Percentiles rank a stretch among this genome's conserved stretches.
phyloP scores from a whole-genome alignment of 2,329 filamentous ascomycete species.

The Penicillium sp. region DNA sequence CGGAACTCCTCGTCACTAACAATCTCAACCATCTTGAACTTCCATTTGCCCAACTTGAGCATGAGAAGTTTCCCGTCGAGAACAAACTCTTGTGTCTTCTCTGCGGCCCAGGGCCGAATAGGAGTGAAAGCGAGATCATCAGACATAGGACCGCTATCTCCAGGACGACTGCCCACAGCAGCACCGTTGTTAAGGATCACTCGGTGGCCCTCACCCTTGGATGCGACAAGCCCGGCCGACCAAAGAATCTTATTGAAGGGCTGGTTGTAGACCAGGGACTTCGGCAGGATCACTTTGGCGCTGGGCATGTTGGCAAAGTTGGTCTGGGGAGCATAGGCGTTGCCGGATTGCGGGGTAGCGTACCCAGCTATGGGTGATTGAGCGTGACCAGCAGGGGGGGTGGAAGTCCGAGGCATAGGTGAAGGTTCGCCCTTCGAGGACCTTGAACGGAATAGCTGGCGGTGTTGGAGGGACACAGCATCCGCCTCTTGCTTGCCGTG shows the following conservation, averaged over 20 bases:
- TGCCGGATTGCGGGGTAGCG: constrained; percentile 35
- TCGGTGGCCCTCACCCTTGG: constrained; percentile 53
- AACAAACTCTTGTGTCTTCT: constrained; percentile 50
- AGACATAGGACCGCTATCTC: constrained; percentile 42
- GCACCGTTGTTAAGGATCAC: constrained; percentile 52
- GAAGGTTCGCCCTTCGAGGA: constrained; percentile 36
- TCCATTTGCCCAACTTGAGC: constrained; percentile 60
- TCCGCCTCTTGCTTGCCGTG: constrained; percentile 69
- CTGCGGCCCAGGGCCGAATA: constrained; percentile 44
- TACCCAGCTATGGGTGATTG: constrained; percentile 26
- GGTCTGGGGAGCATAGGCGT: constrained; percentile 40
- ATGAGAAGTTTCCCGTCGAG: constrained; percentile 55
- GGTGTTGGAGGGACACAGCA: constrained; percentile 60
- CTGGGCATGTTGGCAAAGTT: constrained; percentile 41
- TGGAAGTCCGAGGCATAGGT: constrained; percentile 26
- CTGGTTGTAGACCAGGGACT: constrained; percentile 50
- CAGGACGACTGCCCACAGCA: constrained; percentile 48
- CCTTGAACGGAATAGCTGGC: constrained; percentile 45
- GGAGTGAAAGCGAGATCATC: constrained; percentile 52
- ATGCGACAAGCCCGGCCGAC: constrained; percentile 52
- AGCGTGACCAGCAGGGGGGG: constrained; percentile 15
- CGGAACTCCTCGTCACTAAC: constrained; percentile 56
- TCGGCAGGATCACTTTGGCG: constrained; percentile 46
- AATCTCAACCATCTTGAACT: constrained; percentile 57
- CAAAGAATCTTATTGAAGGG: constrained; percentile 52